phyloP scores from a whole-genome alignment of 305 asterid species.

The Fraxinus ornus region DNA sequence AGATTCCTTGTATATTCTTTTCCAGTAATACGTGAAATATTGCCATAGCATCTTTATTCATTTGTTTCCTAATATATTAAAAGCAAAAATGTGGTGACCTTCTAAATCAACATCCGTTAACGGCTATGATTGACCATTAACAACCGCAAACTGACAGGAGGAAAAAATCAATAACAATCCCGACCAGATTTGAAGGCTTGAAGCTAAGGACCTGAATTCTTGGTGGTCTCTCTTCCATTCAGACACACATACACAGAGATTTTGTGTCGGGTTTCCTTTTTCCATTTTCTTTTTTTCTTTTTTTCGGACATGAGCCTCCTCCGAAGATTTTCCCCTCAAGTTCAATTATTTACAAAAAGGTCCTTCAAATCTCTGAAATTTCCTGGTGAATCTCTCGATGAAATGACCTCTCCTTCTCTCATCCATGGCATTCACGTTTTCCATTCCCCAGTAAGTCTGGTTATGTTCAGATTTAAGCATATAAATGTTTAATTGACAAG shows the following conservation, averaged over 20 bases:
- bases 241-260: not conserved
- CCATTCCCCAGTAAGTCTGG: constrained; percentile 69
- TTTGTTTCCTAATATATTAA: not conserved
- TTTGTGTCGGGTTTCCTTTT: not conserved
- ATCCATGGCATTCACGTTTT: constrained; percentile 84
- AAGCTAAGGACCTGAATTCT: not conserved
- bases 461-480: not conserved
- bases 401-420: constrained; percentile 55
- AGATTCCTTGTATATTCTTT: too few species aligned
- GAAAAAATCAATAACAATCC: not conserved
- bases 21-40: too few species aligned
- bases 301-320: constrained; percentile 55
- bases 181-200: not conserved
- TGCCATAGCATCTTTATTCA: not conserved
- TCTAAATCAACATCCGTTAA: not conserved
- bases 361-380: constrained; percentile 43
- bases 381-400: constrained; percentile 39
- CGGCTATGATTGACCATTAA: not conserved
- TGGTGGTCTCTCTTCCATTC: constrained; percentile 4
- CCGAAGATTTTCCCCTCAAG: constrained; percentile 37
- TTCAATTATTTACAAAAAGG: constrained; percentile 38
- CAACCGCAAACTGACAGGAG: not conserved
- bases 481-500: not conserved
- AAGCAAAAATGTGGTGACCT: not conserved
- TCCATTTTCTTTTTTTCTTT: too few species aligned